Percentiles rank a stretch among this genome's conserved stretches.
Evolutionary conservation across 2,329 filamentous ascomycete species (phyloP).

Genomic region (Hypoxylon sp.): DNA sequence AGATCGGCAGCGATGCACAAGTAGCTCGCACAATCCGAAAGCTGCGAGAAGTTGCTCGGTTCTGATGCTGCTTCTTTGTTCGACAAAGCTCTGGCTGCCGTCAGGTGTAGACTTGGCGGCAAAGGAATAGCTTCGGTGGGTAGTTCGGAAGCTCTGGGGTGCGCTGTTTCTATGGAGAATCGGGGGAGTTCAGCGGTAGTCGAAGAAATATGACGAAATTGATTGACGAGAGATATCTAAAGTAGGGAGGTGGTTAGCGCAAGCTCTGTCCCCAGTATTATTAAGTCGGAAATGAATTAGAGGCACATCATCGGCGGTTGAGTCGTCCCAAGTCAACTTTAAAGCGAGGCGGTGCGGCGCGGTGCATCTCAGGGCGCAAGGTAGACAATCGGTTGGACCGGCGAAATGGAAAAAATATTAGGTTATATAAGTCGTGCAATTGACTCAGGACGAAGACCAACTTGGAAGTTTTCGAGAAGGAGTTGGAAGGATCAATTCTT

Average conservation of each 20-base stretch:
- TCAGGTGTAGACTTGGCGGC: slow-evolving; percentile 2
- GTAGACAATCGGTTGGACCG: slow-evolving; percentile 14
- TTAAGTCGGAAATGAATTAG: slow-evolving; percentile 28
- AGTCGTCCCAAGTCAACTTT: slow-evolving; percentile 19
- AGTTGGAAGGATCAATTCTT: slow-evolving; percentile 25
- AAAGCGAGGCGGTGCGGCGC: slow-evolving; percentile 32
- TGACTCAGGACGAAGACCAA: slow-evolving; percentile 5
- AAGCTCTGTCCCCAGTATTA: slow-evolving; percentile 34
- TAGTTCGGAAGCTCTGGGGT: slow-evolving; percentile 19
- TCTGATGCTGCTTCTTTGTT: slow-evolving; percentile 30
- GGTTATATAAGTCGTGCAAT: slow-evolving; percentile 19
- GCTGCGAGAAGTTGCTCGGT: neutral
- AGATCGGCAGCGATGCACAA: slow-evolving; percentile 11
- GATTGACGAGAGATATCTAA: slow-evolving; percentile 41
- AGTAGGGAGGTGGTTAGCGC: slow-evolving; percentile 40
- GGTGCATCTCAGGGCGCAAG: slow-evolving; percentile 12
- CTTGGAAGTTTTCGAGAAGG: slow-evolving; percentile 36
- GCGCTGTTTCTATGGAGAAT: slow-evolving; percentile 20
- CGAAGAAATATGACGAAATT: slow-evolving; percentile 44
- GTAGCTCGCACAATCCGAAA: slow-evolving; percentile 7
- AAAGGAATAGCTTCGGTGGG: slow-evolving; percentile 20
- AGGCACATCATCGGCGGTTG: slow-evolving; percentile 20
- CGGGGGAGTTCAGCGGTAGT: slow-evolving; percentile 26
- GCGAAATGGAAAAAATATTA: neutral
- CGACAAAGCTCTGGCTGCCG: slow-evolving; percentile 7